phyloP scores from a whole-genome alignment of 2,329 filamentous ascomycete genomes.

The Lachnellula suecica region DNA sequence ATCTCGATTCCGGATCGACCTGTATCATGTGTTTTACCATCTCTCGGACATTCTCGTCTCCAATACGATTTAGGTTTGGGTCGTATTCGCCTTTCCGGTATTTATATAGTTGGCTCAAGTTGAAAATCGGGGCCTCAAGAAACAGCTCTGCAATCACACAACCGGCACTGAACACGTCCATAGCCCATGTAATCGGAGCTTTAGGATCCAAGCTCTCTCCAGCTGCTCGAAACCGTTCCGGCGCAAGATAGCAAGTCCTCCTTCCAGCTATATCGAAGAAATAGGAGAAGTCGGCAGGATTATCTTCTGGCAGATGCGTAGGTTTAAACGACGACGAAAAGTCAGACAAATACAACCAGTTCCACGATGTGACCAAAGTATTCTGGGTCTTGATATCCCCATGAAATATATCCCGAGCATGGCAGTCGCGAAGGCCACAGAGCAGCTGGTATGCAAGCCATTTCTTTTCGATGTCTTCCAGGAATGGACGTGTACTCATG shows the following conservation, averaged over 20 bases:
- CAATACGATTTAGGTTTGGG: slow-evolving; percentile 82
- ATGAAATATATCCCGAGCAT: slow-evolving; percentile 85
- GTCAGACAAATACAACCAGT: slow-evolving; percentile 97
- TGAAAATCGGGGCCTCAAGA: slow-evolving; percentile 94
- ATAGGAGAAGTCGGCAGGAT: slow-evolving; percentile 95
- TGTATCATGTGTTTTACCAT: slow-evolving; percentile 97
- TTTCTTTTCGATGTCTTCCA: slow-evolving; percentile 98
- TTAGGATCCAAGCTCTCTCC: slow-evolving; percentile 64
- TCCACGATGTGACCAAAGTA: slow-evolving; percentile 95
- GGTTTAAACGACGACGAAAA: slow-evolving; percentile 97
- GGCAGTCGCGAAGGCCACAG: slow-evolving; percentile 88
- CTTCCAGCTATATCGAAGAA: slow-evolving; percentile 94
- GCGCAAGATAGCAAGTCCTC: slow-evolving; percentile 91
- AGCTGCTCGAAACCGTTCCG: slow-evolving; percentile 81
- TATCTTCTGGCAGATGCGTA: slow-evolving; percentile 89
- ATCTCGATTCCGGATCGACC: slow-evolving; percentile 85
- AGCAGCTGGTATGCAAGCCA: slow-evolving; percentile 97
- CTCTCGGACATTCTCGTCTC: slow-evolving; percentile 81
- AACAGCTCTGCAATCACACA: slow-evolving; percentile 98
- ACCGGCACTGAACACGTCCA: slow-evolving; percentile 97
- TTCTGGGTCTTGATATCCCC: slow-evolving; percentile 99
- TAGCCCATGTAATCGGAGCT: slow-evolving; percentile 79
- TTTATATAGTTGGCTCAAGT: slow-evolving; percentile 91
- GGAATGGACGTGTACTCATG: slow-evolving; percentile 90
- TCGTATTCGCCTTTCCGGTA: slow-evolving; percentile 93